These are phyloP conservation scores for Candida nemodendra DNA, from an alignment of 805 yeast species.

Conservation along the genomic window DNA sequence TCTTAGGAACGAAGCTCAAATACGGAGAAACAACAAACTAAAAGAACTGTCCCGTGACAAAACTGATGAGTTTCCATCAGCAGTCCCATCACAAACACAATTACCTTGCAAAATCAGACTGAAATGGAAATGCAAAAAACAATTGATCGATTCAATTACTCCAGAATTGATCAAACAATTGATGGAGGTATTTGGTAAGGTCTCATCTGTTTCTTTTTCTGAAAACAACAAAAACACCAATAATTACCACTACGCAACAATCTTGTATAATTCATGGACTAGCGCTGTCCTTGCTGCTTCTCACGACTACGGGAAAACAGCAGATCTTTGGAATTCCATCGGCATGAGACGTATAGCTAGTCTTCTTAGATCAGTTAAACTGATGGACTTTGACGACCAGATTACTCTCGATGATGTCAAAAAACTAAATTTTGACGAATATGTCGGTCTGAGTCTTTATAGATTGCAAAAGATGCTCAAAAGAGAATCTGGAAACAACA, in stretches of 20 bases:
- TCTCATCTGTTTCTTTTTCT: conserved; percentile 20
- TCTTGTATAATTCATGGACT: conserved; percentile 31
- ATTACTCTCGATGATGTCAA: conserved; percentile 1
- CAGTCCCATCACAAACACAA: conserved; percentile 1
- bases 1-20: conserved; percentile 19
- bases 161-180: conserved; percentile 35
- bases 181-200: conserved; percentile 47
- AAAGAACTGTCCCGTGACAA: conserved; percentile 7
- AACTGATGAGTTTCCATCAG: background rate
- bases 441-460: conserved; percentile 20
- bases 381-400: conserved; percentile 12
- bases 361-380: conserved; percentile 35
- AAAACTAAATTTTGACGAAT: conserved; percentile 20
- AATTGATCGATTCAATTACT: conserved; percentile 33
- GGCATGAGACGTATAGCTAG: conserved; percentile 46
- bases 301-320: conserved; percentile 43
- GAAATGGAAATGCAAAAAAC: conserved; percentile 46
- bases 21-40: conserved; percentile 13
- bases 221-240: conserved; percentile 10
- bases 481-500: too few relatives aligned
- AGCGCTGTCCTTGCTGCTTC: conserved; percentile 36
- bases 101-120: conserved; percentile 30
- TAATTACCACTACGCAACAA: conserved; percentile 39
- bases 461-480: too few relatives aligned
- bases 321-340: conserved; percentile 45